phyloP scores from a whole-genome alignment of 2,329 filamentous ascomycete genomes.

The Colletotrichum scovillei region DNA sequence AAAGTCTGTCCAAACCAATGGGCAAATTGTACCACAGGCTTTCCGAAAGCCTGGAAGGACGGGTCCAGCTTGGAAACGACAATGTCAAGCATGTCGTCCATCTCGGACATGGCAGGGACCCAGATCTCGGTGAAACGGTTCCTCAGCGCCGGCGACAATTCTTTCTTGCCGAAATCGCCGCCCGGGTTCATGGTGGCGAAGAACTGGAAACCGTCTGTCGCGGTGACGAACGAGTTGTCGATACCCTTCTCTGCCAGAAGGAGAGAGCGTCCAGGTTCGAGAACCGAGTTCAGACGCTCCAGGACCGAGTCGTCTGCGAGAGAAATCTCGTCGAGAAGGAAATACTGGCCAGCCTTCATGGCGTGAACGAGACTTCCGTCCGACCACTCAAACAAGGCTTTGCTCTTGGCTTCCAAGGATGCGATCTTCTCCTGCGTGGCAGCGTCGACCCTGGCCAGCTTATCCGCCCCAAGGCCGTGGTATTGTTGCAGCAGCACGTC shows the following conservation, averaged over 20 bases:
- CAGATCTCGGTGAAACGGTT: slow-evolving; percentile 99
- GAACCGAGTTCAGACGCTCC: slow-evolving; percentile 94
- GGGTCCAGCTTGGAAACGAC: slow-evolving; percentile 78
- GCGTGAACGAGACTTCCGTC: slow-evolving; percentile 94
- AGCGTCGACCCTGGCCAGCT: slow-evolving; percentile 58
- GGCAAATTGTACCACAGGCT: slow-evolving; percentile 84
- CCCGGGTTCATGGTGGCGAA: slow-evolving; percentile 99
- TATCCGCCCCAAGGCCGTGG: slow-evolving; percentile 59
- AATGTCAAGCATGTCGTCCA: slow-evolving; percentile 89
- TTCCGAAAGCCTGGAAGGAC: slow-evolving; percentile 67
- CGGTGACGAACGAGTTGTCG: slow-evolving; percentile 82
- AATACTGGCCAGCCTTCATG: slow-evolving; percentile 90
- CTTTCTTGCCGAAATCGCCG: slow-evolving; percentile 97
- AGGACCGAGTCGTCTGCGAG: slow-evolving; percentile 97
- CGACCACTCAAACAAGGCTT: slow-evolving; percentile 94
- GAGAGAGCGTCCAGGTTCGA: slow-evolving; percentile 88
- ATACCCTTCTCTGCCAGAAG: slow-evolving; percentile 94
- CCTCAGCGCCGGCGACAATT: slow-evolving; percentile 91
- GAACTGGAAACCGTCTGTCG: slow-evolving; percentile 87
- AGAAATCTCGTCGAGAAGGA: slow-evolving; percentile 97
- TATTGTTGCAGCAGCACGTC: slow-evolving; percentile 71
- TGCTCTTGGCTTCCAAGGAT: slow-evolving; percentile 70
- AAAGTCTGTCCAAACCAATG: slow-evolving; percentile 92
- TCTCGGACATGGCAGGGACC: slow-evolving; percentile 89
- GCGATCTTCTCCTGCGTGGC: slow-evolving; percentile 59